Evolutionary conservation across 2,329 filamentous ascomycete species (phyloP).

Genomic region (Colletotrichum sp.): DNA sequence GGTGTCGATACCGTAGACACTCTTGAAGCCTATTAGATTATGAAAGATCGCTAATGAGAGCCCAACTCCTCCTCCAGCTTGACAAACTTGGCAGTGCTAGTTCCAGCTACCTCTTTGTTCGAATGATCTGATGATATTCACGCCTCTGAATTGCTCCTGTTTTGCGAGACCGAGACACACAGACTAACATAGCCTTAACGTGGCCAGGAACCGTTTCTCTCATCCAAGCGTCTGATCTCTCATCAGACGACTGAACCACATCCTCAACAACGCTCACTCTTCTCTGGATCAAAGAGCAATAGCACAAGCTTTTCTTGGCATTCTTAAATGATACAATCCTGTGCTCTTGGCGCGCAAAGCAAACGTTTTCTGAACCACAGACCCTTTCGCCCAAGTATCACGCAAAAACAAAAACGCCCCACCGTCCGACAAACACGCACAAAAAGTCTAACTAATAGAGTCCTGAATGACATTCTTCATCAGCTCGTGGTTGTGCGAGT

Average conservation of each 20-base stretch:
- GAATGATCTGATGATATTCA: background rate
- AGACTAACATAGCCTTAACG: background rate
- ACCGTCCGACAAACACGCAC: background rate
- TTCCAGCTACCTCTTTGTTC: background rate
- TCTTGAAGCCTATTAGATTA: background rate
- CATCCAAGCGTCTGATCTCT: background rate
- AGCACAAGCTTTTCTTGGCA: background rate
- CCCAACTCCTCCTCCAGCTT: background rate
- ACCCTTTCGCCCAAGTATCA: background rate
- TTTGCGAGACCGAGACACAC: background rate
- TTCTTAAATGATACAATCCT: background rate
- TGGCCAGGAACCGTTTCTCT: background rate
- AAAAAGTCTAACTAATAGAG: slow-evolving; percentile 21
- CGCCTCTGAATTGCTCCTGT: background rate
- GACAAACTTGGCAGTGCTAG: background rate
- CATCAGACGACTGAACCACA: background rate
- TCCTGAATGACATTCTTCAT: slow-evolving; percentile 41
- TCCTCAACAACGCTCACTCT: background rate
- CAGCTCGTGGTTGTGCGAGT: slow-evolving; percentile 43
- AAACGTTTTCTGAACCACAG: background rate
- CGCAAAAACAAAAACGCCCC: background rate
- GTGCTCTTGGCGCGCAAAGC: background rate
- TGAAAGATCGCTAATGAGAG: background rate
- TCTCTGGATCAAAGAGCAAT: background rate
- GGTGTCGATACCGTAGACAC: background rate